A percentile compares a stretch with the other conserved stretches of the same genome.
phyloP scores from a whole-genome alignment of 2,329 filamentous ascomycete species.

The Alternaria postmessia region DNA sequence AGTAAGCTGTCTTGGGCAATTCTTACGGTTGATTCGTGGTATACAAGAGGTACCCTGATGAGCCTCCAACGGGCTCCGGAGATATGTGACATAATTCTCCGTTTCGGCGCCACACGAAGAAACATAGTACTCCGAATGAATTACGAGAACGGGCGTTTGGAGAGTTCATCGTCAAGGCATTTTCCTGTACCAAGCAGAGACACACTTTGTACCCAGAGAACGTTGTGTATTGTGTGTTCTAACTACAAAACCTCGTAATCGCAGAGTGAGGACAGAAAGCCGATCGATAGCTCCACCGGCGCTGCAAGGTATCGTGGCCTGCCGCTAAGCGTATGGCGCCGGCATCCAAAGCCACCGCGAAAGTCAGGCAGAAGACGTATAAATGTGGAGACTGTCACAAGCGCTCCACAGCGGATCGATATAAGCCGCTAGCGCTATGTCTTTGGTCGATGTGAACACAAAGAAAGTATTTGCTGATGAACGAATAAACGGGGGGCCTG shows the following conservation, averaged over 20 bases:
- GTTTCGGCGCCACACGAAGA: background rate
- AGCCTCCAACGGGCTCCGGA: conserved; percentile 5
- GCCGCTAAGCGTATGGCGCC: conserved; percentile 2
- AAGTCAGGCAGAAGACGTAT: background rate
- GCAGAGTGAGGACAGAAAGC: background rate
- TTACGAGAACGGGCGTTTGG: background rate
- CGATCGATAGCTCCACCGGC: background rate
- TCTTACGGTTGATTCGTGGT: background rate
- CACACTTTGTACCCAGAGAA: background rate
- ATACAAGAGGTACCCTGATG: conserved; percentile 5
- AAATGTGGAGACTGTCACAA: conserved; percentile 1
- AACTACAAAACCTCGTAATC: background rate
- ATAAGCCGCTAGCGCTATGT: background rate
- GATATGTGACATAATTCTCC: conserved; percentile 12
- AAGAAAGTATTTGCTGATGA: background rate
- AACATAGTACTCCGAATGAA: background rate
- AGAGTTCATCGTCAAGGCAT: background rate
- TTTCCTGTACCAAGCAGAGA: background rate
- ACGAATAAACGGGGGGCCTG: conserved; percentile 6
- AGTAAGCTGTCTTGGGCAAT: background rate
- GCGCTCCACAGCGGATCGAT: background rate
- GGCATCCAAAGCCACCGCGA: conserved; percentile 1
- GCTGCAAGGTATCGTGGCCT: conserved; percentile 6
- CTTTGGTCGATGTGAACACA: background rate
- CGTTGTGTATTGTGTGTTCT: background rate